Base-by-base conservation (phyloP, 2,329 filamentous ascomycete genomes). In the Xylariaceae sp. region DNA sequence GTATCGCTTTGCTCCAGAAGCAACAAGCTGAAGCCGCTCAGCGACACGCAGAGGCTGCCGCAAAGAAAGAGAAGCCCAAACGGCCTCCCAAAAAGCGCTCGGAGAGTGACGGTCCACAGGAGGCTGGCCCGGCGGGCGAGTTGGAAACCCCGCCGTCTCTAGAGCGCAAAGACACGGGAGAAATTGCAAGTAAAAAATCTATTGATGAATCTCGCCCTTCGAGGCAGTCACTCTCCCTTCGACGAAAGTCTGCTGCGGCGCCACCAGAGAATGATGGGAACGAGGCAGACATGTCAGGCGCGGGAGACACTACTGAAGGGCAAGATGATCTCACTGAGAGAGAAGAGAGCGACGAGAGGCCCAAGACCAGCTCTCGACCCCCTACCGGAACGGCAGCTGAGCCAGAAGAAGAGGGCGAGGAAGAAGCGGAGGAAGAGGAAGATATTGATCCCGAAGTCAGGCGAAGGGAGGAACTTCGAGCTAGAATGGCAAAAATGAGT, bases 401-500 rank as follows among this genome's bases (percentile, higher is more conserved):
- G 44, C 44, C 71, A 23, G 66, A 70, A 20, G 73, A 70, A 20
- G 82, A 82, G 18, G 83, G 82, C 2, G 84, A 83, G 10, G 85
- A 84, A 2, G 86, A 85, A 14, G 88, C 88, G n/a, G 89, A 89
- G 19, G 89, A 91, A 29, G 90, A 93, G 46, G 90, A 93, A 23
- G 91, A 96, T 16, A 79, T 96, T 49, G 93, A 98, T 67, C 91
- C 92, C 1, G 95, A 99, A 72, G 81, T 91, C 20, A 87, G 85
- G 64, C 88, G 93, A 50, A 90, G 89, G 70, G 87, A 96, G 75
- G 93, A 97, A 71, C 80, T 99, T 29, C 86, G 95, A 57, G 92
- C 95, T 59, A 87, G 95, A 66, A 99, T 99, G 91, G 95, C 95
- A 44, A 97, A 96, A 76, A 95, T 99, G 89, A 96, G 93, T 65